phyloP scores from a whole-genome alignment of 1,284 basidiomycete species.

The Ceratorhiza oryzae-sativae region DNA sequence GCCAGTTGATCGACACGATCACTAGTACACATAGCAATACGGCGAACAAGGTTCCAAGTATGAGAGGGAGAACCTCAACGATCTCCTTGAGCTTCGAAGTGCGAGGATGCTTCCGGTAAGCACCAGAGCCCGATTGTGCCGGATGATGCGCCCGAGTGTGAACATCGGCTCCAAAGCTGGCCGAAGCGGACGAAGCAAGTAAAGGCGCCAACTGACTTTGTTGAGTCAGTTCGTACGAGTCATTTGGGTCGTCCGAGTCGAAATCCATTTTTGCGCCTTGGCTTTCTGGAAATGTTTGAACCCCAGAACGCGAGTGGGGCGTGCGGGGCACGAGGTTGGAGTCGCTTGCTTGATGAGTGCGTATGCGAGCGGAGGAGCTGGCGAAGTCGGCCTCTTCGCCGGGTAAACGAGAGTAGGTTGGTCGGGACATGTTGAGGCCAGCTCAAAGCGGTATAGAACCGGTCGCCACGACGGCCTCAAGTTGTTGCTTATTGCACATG shows the following conservation, averaged over 20 bases:
- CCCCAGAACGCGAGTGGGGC: slow-evolving; percentile 29
- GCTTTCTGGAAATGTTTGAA: slow-evolving; percentile 29
- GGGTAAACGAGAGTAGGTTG: slow-evolving; percentile 30
- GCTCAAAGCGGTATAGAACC: slow-evolving; percentile 11
- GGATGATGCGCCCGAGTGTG: slow-evolving; percentile 10
- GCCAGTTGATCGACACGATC: slow-evolving; percentile 59
- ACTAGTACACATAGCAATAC: slow-evolving; percentile 60
- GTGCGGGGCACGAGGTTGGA: slow-evolving; percentile 33
- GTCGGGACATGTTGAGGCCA: slow-evolving; percentile 35
- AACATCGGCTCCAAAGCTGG: slow-evolving; percentile 34
- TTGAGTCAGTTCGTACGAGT: slow-evolving; percentile 18
- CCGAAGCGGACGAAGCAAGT: slow-evolving; percentile 30
- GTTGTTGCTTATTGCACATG: background rate
- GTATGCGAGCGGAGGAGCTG: background rate
- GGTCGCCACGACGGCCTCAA: slow-evolving; percentile 5
- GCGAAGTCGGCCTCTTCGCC: background rate
- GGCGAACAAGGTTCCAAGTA: slow-evolving; percentile 58
- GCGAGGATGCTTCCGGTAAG: background rate
- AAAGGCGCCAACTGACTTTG: slow-evolving; percentile 36
- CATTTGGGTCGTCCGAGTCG: background rate
- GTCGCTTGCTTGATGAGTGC: slow-evolving; percentile 17
- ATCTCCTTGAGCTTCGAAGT: background rate
- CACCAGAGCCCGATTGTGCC: background rate
- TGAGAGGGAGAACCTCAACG: slow-evolving; percentile 46
- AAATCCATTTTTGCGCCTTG: slow-evolving; percentile 11